Conservation (phyloP, 2,329 filamentous ascomycete genomes). For the Thelonectria discophora region DNA sequence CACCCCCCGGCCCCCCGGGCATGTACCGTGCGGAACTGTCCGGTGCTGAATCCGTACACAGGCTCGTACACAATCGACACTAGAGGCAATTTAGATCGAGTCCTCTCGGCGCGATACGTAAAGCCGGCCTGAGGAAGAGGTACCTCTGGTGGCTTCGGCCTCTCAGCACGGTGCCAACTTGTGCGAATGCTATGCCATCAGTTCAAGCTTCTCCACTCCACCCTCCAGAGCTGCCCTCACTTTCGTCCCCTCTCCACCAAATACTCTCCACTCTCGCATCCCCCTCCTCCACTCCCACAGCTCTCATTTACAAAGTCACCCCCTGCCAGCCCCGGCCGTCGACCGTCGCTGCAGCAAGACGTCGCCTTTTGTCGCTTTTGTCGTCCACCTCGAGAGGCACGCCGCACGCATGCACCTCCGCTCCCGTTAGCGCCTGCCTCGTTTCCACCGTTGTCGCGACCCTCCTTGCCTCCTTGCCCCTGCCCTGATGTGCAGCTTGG, state of each 20-base stretch:
- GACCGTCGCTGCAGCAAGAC: background rate
- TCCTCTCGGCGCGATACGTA: constrained; percentile 5
- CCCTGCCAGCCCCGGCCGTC: constrained; percentile 17
- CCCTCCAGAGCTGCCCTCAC: constrained; percentile 26
- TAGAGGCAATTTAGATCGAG: background rate
- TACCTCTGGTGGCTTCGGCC: too few relatives aligned
- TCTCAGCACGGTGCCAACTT: constrained; percentile 11
- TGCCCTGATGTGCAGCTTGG: constrained; percentile 26
- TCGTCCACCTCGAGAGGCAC: too few relatives aligned
- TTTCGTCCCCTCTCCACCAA: constrained; percentile 25
- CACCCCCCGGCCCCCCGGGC: background rate
- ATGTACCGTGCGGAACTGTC: constrained; percentile 13
- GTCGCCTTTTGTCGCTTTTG: background rate
- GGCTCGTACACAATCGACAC: constrained; percentile 3
- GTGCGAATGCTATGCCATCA: constrained; percentile 11
- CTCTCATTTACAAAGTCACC: constrained; percentile 8
- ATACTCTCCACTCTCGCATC: constrained; percentile 12
- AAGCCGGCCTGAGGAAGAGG: too few relatives aligned
- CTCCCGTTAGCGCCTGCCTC: constrained; percentile 38
- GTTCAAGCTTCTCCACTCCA: constrained; percentile 24
- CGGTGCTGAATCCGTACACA: background rate
- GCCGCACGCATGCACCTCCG: constrained; percentile 11
- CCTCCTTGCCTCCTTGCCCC: too few relatives aligned
- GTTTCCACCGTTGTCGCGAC: constrained; percentile 24
- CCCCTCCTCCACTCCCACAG: constrained; percentile 16